Evolutionary conservation across 2,329 filamentous ascomycete species (phyloP), one percentile per base, ranked within the genome.

Genomic region (Colletotrichum brevisporum): DNA sequence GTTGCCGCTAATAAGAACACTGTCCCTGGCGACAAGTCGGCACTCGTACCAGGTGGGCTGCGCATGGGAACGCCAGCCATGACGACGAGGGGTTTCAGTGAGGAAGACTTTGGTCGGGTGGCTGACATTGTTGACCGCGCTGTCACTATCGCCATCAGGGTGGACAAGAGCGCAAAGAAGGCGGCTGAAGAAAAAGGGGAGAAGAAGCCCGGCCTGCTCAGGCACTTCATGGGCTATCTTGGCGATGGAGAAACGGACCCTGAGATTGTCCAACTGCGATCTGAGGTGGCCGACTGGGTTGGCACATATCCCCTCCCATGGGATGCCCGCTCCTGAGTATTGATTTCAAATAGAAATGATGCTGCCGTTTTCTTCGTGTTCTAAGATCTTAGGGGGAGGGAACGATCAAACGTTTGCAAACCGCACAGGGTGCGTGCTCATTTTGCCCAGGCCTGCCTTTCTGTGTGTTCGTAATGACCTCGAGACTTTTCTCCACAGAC

Each of bases 1-100:
- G 95, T 98, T 60, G 96, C 96, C n/a, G 92, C 93, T 79, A 99
- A 99, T 88, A 99, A 99, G 88, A 99, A 99, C 85, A 98, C 96
- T 8, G 95, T 98, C 0, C 96, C 96, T 1, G 96, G 95, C 51
- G 96, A 99, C 83, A 94, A 92, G 78, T 97, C 94, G 1, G 96
- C 96, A 1, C 89, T 99, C 77, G 94, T 95, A 72, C 96, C 96
- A 15, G 95, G 95, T 73, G 96, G 96, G 72, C 87, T 99, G 73
- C 92, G 96, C 73, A 95, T 99, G 83, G 96, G 96, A 64, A 96
- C 95, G 0, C 96, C 96, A 0, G 96, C 96, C 74, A 99, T 99
- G 96, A 98, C 96, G 24, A 97, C 94, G 18, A 90, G 96, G 70
- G 96, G 95, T n/a, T 95, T 99, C 80, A 89, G 88, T 74, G 91